These are phyloP conservation scores for Cryptosporidium baileyi DNA, from an alignment of 169 alveolate genomes.

Conservation along the genomic window DNA sequence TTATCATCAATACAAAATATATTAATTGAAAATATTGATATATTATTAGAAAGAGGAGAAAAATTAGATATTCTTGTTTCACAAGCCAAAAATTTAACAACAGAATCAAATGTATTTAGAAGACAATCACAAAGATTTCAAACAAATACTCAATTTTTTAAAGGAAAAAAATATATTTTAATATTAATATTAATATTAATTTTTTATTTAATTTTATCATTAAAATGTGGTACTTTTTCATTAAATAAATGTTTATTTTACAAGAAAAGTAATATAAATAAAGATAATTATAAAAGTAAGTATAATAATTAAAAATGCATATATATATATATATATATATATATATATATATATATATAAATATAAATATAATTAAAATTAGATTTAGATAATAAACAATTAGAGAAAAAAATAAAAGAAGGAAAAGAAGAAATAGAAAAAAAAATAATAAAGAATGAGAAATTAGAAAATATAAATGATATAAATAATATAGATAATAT, in stretches of 20 bases:
- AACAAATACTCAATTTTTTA: neutral
- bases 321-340: no score
- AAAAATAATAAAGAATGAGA: neutral
- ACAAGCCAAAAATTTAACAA: constrained; percentile 22
- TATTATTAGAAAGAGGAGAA: constrained; percentile 33
- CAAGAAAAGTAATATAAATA: neutral
- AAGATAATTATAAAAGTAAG: neutral
- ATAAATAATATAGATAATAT: neutral
- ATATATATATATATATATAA: no score
- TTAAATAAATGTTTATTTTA: neutral
- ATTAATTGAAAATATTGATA: constrained; percentile 41
- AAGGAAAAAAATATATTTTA: neutral
- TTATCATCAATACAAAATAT: constrained; percentile 45
- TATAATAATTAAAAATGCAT: no score
- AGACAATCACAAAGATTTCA: constrained; percentile 52
- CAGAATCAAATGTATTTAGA: constrained; percentile 7
- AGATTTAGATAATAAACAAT: neutral
- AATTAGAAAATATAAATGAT: neutral
- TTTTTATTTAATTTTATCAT: neutral
- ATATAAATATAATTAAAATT: neutral
- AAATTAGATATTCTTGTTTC: constrained; percentile 40
- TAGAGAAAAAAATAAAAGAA: neutral
- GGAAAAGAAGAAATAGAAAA: neutral
- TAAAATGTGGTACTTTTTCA: neutral
- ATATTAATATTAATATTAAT: neutral